Percentiles rank a stretch among this genome's conserved stretches.
Evolutionary conservation across 148 eudicot genomes (phyloP).

Genomic region (Silene uniflora): DNA sequence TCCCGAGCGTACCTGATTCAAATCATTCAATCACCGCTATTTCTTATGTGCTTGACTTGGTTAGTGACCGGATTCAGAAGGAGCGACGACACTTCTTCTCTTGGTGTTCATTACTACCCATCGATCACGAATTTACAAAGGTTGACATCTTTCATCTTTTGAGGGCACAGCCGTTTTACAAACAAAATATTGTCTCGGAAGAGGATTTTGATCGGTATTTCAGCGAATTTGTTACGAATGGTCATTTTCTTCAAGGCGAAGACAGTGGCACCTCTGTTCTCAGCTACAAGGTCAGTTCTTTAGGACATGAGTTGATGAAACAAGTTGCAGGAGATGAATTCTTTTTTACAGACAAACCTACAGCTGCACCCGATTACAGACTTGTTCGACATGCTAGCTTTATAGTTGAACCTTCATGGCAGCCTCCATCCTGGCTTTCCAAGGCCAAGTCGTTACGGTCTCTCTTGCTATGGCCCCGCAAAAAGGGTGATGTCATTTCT

Average conservation of each 20-base stretch:
- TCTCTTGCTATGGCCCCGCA: background rate
- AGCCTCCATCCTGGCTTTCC: background rate
- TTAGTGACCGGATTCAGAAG: background rate
- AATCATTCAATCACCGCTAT: background rate
- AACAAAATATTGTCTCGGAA: too few relatives aligned
- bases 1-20: background rate
- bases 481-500: background rate
- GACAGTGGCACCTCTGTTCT: too few relatives aligned
- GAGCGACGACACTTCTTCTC: background rate
- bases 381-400: slow-evolving; percentile 1
- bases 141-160: background rate
- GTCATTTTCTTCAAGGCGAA: background rate
- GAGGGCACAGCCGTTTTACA: too few relatives aligned
- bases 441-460: background rate
- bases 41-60: background rate
- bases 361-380: background rate
- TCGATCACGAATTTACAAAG: background rate
- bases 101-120: background rate
- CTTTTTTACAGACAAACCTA: background rate
- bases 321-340: background rate
- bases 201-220: background rate
- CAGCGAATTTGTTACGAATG: background rate
- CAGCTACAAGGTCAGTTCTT: background rate
- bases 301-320: background rate
- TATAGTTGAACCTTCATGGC: slow-evolving; percentile 5